phyloP scores from a whole-genome alignment of 805 yeast species.

The Ogataea pini region DNA sequence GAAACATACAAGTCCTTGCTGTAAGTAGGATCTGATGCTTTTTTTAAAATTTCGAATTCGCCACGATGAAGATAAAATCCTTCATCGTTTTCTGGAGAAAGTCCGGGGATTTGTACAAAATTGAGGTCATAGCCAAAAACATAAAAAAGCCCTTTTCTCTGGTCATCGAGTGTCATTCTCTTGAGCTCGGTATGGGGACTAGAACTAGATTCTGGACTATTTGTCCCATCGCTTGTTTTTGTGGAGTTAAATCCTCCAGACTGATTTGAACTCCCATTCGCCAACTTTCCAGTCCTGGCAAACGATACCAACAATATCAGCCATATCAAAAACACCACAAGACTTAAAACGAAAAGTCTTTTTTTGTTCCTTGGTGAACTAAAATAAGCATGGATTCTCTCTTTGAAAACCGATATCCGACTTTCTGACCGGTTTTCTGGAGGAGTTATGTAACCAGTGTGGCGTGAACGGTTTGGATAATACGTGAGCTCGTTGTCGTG shows the following conservation, averaged over 20 bases:
- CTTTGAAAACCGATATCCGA: conserved; percentile 6
- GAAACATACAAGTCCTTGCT: conserved; percentile 34
- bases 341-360: conserved; percentile 17
- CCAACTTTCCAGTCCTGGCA: conserved; percentile 23
- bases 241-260: background rate
- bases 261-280: conserved; percentile 10
- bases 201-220: background rate
- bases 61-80: conserved; percentile 41
- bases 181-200: conserved; percentile 8
- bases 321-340: conserved; percentile 30
- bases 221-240: background rate
- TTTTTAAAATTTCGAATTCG: conserved; percentile 18
- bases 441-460: background rate
- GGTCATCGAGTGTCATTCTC: conserved; percentile 30
- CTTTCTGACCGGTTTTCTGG: background rate
- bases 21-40: conserved; percentile 34
- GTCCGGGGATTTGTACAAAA: conserved; percentile 31
- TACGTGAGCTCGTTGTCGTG: conserved; percentile 19
- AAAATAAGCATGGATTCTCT: conserved; percentile 11
- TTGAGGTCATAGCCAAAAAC: conserved; percentile 26
- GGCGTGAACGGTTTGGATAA: conserved; percentile 7
- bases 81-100: conserved; percentile 40
- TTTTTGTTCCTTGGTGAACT: conserved; percentile 23
- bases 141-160: conserved; percentile 33
- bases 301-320: conserved; percentile 24